Evolutionary conservation across 805 yeast genomes (phyloP).

Genomic region (Priceomyces carsonii): DNA sequence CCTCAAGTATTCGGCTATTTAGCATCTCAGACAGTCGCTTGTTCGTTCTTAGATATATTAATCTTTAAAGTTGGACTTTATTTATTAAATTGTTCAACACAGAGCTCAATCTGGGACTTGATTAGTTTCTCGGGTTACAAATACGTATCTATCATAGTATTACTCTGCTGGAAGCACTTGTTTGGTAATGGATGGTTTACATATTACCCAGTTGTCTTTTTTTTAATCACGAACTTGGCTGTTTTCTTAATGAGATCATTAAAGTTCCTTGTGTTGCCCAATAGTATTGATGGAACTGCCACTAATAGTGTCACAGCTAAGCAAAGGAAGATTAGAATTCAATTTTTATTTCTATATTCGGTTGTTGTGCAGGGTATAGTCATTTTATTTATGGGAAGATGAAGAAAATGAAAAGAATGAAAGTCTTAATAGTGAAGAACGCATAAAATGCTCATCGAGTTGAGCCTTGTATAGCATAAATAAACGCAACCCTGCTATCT

Average conservation of each 20-base stretch:
- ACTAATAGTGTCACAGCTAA: slow-evolving; percentile 61
- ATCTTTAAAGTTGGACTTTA: slow-evolving; percentile 82
- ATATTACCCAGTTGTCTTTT: slow-evolving; percentile 35
- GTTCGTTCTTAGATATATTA: slow-evolving; percentile 71
- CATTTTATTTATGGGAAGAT: slow-evolving; percentile 65
- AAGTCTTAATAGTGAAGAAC: too few species aligned
- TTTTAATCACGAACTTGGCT: slow-evolving; percentile 47
- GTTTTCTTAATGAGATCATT: slow-evolving; percentile 70
- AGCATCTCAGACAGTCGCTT: slow-evolving; percentile 83
- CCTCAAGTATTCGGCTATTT: slow-evolving; percentile 89
- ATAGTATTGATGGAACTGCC: slow-evolving; percentile 35
- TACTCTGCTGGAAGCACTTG: slow-evolving; percentile 52
- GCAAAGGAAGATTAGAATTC: slow-evolving; percentile 78
- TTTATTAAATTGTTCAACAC: slow-evolving; percentile 67
- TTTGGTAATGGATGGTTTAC: slow-evolving; percentile 33
- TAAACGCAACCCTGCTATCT: too few species aligned
- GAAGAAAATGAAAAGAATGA: slow-evolving; percentile 4
- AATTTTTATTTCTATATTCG: slow-evolving; percentile 82
- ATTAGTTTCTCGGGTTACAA: slow-evolving; percentile 92
- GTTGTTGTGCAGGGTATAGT: slow-evolving; percentile 75
- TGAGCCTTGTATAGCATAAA: too few species aligned
- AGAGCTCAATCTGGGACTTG: slow-evolving; percentile 68
- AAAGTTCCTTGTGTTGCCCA: slow-evolving; percentile 66
- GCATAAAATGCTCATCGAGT: too few species aligned
- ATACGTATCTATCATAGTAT: slow-evolving; percentile 74